Base-by-base conservation (phyloP, 768 basidiomycete species). In the Rhodotorula toruloides region DNA sequence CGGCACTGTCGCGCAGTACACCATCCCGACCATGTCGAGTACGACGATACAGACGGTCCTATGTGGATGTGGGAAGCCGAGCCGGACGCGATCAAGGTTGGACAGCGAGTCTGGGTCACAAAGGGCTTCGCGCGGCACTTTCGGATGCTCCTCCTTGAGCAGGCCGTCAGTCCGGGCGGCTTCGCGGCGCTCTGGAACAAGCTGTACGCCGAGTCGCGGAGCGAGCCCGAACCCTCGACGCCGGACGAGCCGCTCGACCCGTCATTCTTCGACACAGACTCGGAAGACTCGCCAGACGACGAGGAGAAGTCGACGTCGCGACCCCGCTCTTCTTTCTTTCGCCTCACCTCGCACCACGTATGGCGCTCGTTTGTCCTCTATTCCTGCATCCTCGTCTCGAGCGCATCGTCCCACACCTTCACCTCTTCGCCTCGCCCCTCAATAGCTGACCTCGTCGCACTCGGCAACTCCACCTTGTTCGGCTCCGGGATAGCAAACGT, bases 1-100 rank as follows among this genome's bases (percentile, higher is more conserved):
- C 32, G 39, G 32, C 1, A 4, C 11, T 67, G 66, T 21, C 29
- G 52, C 12, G 61, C 61, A 1, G 12, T 53, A 1, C 56, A 67
- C 32, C 8, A 60, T 3, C 50, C 61, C 22, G 66, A 67, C 32
- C 66, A 67, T 34, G 56, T 67, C 61, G 66, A 67, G 39, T 29
- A 62, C 13, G 0, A 8, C 5, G n/a, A 54, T 8, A 9, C 11
- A 6, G 19, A 13, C 0, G 6, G 9, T 2, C 19, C 13, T 16
- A 46, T 61, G 0, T 67, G 66, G 66, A 22, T 67, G 5, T 67
- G 56, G 61, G 61, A 67, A 11, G 44, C 31, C 0, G 32, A 58
- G 3, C 31, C 61, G 16, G 14, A 3, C 9, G 57, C 39, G 25
- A 0, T 37, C 27, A 67, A 67, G 50, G 66, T 67, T 13, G 66